phyloP scores from a whole-genome alignment of 1,284 basidiomycete genomes.

The Moniliophthora roreri region DNA sequence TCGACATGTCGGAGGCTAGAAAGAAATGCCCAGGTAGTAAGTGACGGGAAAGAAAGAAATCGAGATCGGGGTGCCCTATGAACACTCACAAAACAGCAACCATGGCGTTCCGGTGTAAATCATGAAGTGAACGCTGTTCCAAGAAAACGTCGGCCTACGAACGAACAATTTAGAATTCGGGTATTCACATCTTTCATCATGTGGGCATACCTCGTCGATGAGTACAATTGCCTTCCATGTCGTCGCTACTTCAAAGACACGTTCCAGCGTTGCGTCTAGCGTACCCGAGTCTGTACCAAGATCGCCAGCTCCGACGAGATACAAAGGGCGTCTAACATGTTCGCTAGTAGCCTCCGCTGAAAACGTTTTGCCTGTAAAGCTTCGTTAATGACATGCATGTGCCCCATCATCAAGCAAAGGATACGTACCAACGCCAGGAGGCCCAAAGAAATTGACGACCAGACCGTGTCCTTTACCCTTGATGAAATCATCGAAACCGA shows the following conservation, averaged over 20 bases:
- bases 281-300: conserved; percentile 48
- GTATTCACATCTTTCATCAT: background rate
- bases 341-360: conserved; percentile 65
- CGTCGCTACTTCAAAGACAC: conserved; percentile 52
- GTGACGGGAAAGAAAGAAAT: background rate
- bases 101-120: conserved; percentile 62
- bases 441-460: conserved; percentile 59
- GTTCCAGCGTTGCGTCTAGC: conserved; percentile 42
- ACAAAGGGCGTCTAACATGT: conserved; percentile 56
- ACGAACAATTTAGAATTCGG: background rate
- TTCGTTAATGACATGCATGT: background rate
- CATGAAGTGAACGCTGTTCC: conserved; percentile 60
- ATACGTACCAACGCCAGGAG: conserved; percentile 57
- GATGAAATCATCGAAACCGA: conserved; percentile 61
- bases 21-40: background rate
- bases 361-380: conserved; percentile 41
- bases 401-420: conserved; percentile 15
- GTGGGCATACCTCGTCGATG: conserved; percentile 48
- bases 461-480: conserved; percentile 62
- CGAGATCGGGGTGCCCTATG: background rate
- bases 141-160: conserved; percentile 55
- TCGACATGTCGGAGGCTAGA: conserved; percentile 55
- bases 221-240: conserved; percentile 64
- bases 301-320: conserved; percentile 58
- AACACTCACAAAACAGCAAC: conserved; percentile 55